Percentiles rank a stretch among this genome's conserved stretches.
These are phyloP conservation scores for Auxenochlorella protothecoides DNA, from an alignment of 139 green algal genomes.

Conservation along the genomic window DNA sequence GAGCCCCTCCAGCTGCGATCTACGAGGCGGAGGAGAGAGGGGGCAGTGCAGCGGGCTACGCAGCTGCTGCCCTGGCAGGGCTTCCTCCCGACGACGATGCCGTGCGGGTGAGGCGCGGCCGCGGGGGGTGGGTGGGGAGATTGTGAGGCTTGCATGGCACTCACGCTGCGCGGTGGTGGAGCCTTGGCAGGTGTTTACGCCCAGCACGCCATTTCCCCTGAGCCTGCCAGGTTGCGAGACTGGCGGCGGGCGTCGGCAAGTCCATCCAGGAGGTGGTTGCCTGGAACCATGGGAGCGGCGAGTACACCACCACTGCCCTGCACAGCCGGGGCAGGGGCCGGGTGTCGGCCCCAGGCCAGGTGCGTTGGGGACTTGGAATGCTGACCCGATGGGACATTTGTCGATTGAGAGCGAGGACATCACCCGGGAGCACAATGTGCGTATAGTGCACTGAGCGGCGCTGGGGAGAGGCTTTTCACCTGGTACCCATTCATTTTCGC, in stretches of 20 bases:
- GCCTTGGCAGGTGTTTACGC: too few species aligned
- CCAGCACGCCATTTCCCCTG: too few species aligned
- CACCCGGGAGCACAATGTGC: too few species aligned
- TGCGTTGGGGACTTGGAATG: conserved; percentile 1
- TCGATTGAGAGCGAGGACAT: too few species aligned
- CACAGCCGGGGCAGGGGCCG: conserved; percentile 1
- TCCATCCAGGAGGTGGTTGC: conserved; percentile 30
- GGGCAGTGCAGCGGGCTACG: conserved; percentile 13
- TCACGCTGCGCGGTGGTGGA: too few species aligned
- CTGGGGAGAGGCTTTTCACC: conserved; percentile 2
- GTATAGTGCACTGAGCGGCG: neutral
- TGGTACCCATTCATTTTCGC: neutral
- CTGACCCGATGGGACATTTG: too few species aligned
- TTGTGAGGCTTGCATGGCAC: too few species aligned
- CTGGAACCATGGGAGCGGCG: conserved; percentile 1
- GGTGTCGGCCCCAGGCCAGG: conserved; percentile 1
- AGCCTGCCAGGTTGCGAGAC: too few species aligned
- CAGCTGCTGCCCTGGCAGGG: conserved; percentile 30
- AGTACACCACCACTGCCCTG: conserved; percentile 8
- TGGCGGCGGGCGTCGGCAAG: conserved; percentile 29
- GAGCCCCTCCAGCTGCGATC: conserved; percentile 1
- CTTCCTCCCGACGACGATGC: conserved; percentile 46
- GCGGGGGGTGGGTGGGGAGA: too few species aligned
- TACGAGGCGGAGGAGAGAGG: conserved; percentile 4
- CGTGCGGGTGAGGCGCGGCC: conserved; percentile 25